Base-by-base conservation (phyloP, 371 early-diverging fungal species). In the Apophysomyces elegans region DNA sequence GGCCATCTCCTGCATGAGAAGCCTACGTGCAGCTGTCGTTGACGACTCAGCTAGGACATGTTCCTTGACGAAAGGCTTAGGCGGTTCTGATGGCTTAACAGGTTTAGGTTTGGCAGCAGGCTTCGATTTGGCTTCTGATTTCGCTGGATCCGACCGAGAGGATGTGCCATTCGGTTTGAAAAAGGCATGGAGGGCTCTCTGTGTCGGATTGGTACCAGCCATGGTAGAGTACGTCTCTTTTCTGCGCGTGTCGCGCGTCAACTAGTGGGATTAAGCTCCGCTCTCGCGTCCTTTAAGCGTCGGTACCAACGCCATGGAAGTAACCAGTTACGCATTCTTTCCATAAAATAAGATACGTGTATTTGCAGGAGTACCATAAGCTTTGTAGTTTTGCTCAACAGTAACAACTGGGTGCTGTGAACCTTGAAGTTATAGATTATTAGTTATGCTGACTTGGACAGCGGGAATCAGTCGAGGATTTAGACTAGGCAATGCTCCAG, bases 1-100 rank as follows among this genome's bases (percentile, higher is more conserved):
- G 21, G 21, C 21, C 8, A 26, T 26, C 21, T 50, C 54, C 21
- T 50, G 54, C 54, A 50, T 50, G 21, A 50, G n/a, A 7, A 50
- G 21, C 21, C 54, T 50, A 21, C 54, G 54, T 9, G 54, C 54
- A 18, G 54, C 54, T 7, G 54, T 26, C 5, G 54, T 50, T 26
- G 54, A 50, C 9, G 54, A 50, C 11, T 50, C 54, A 6, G 54
- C 54, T 21, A 50, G 21, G 21, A 50, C 54, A 50, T 50, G 54
- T 50, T 50, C 54, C 54, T 50, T 50, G 8, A 21, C 7, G 21
- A 50, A 50, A 18, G 54, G 21, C 5, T 16, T 16, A 5, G 8
- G n/a, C 11, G 54, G 1, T 21, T 21, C 18, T 18, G 8, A 5
- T 50, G 54, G 18, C 54, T 50, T 50, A 16, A 11, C 21, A 45